Base-by-base conservation (phyloP, 2,329 filamentous ascomycete species). In the Nakataea oryzae region DNA sequence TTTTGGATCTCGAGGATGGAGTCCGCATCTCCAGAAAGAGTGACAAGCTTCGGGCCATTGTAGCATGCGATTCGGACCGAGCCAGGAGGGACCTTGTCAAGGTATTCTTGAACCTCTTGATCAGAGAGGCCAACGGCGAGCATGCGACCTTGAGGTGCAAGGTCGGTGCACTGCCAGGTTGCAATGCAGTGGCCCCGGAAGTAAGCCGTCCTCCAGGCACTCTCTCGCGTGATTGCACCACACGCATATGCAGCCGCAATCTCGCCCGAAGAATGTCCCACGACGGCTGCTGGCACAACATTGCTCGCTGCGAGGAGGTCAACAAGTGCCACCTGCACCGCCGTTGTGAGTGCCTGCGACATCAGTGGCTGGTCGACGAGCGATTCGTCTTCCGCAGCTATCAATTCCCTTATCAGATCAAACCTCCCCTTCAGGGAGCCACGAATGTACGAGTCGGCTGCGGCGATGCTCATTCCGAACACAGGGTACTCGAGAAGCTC, bases 61-160 rank as follows among this genome's bases (percentile, higher is more conserved):
- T 64, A 63, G 17, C 71, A 74, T 9, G 74, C 72, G 9, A 78
- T 62, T 3, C 63, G 61, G 0, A 72, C 61, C 0, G 67, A 65
- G 2, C 70, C 71, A 3, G 67, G 70, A 0, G 63, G 61, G 0
- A 59, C 56, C 0, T 68, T 50, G 0, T 64, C 61, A 7, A 68
- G 64, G 0, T 70, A 59, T 0, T 65, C 67, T 1, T 70, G 64
- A 0, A 74, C 76, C 28, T 79, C 74, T 2, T 75, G 72, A 8
- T 69, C 64, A 0, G 71, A 70, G 0, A 75, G 71, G 0, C 76
- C 76, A 0, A 76, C 77, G 0, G 80, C 80, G 54, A 82, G 67
- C 81, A 84, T 84, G 1, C 71, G 74, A 1, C 79, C 79, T 1
- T 21, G n/a, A 3, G 27, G 41, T 2, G 12, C 17, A 27, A 28